Evolutionary conservation across 495 filamentous ascomycete genomes (phyloP).

Genomic region (Penicillium ochrochloron): DNA sequence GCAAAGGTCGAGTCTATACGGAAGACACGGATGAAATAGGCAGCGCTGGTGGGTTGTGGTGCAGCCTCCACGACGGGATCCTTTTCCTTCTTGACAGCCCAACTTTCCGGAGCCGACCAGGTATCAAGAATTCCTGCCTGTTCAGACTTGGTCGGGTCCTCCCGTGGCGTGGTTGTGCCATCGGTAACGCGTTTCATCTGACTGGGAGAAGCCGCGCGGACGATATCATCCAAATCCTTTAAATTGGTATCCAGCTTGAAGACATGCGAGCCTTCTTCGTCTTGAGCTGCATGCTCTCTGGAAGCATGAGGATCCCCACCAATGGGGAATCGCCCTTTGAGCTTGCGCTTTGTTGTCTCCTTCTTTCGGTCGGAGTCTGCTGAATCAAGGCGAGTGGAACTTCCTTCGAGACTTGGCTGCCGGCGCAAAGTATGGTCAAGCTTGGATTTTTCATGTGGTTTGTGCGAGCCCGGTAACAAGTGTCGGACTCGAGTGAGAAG

Average conservation of each 20-base stretch:
- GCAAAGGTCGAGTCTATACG: conserved; percentile 91
- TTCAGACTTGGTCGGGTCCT: conserved; percentile 33
- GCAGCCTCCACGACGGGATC: conserved; percentile 61
- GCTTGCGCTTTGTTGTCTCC: conserved; percentile 42
- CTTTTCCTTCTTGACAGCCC: conserved; percentile 78
- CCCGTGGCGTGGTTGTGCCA: conserved; percentile 53
- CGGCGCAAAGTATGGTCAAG: conserved; percentile 55
- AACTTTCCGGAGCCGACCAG: conserved; percentile 93
- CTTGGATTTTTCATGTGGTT: conserved; percentile 32
- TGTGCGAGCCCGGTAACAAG: conserved; percentile 28
- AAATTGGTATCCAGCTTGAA: conserved; percentile 86
- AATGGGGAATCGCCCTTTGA: conserved; percentile 63
- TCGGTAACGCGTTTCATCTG: conserved; percentile 28
- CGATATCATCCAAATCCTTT: conserved; percentile 80
- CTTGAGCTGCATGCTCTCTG: conserved; percentile 35
- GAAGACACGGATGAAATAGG: conserved; percentile 96
- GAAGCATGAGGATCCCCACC: conserved; percentile 26
- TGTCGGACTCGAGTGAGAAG: conserved; percentile 66
- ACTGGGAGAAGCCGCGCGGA: conserved; percentile 47
- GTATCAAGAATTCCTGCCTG: conserved; percentile 39
- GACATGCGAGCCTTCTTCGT: conserved; percentile 43
- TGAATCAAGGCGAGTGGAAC: conserved; percentile 31
- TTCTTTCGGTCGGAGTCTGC: conserved; percentile 52
- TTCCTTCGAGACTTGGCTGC: conserved; percentile 50
- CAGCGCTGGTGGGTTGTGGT: conserved; percentile 61